phyloP scores from a whole-genome alignment of 2,329 filamentous ascomycete species.

The Ascochyta clinopodiicola region DNA sequence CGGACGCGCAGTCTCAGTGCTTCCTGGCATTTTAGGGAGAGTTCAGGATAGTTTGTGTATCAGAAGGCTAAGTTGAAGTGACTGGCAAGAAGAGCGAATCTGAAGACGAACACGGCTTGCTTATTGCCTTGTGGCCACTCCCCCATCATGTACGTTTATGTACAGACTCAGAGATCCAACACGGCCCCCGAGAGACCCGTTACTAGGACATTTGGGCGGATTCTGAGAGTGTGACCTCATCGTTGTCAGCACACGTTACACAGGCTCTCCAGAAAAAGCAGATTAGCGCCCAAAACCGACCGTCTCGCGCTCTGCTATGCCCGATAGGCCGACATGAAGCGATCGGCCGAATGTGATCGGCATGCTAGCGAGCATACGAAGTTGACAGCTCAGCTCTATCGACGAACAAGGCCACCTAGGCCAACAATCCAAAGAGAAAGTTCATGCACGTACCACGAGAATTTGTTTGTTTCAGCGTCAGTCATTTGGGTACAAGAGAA shows the following conservation, averaged over 20 bases:
- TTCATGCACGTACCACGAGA: too few relatives aligned
- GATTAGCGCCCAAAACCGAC: not conserved
- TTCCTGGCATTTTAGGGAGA: not conserved
- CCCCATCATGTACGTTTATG: not conserved
- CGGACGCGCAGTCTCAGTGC: not conserved
- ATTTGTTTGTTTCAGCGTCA: too few relatives aligned
- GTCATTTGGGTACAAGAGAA: too few relatives aligned
- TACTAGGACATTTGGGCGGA: not conserved
- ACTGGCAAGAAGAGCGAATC: not conserved
- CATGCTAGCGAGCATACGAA: not conserved
- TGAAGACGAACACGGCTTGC: not conserved
- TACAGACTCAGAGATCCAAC: not conserved
- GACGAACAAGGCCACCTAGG: too few relatives aligned
- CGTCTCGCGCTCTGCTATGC: not conserved
- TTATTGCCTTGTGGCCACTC: not conserved
- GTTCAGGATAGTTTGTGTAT: not conserved
- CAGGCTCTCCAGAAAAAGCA: not conserved
- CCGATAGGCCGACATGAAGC: slow-evolving; percentile 1
- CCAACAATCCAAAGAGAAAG: too few relatives aligned
- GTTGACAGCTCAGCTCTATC: too few relatives aligned
- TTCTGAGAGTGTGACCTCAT: not conserved
- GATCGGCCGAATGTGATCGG: not conserved
- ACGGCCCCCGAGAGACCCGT: not conserved
- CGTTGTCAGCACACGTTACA: not conserved
- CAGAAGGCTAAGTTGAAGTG: not conserved